phyloP scores from a whole-genome alignment of 805 yeast genomes.

The Candida schatavii region DNA sequence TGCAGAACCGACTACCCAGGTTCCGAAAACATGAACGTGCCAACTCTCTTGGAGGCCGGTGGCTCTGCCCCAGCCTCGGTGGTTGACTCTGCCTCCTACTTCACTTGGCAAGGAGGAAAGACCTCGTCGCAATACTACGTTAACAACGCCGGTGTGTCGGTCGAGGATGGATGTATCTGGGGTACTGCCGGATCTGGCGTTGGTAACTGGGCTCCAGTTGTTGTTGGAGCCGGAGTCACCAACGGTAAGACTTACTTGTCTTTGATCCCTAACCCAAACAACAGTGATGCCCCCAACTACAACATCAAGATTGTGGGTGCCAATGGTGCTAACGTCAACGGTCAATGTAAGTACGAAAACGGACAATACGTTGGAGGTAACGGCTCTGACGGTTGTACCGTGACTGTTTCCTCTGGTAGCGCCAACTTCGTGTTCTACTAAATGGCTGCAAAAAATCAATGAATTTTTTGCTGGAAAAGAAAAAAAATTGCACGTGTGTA shows the following conservation, averaged over 20 bases:
- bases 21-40: constrained; percentile 96
- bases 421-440: constrained; percentile 74
- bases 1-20: constrained; percentile 99
- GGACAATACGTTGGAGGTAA: constrained; percentile 65
- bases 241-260: constrained; percentile 73
- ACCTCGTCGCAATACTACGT: constrained; percentile 98
- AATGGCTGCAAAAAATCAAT: not conserved
- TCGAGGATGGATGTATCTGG: constrained; percentile 94
- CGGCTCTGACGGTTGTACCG: constrained; percentile 87
- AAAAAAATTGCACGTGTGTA: no score
- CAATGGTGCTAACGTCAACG: constrained; percentile 49
- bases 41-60: constrained; percentile 79
- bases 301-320: constrained; percentile 68
- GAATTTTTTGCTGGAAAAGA: not conserved
- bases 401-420: constrained; percentile 77
- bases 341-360: constrained; percentile 76
- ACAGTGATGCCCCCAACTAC: constrained; percentile 56
- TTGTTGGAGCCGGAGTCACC: constrained; percentile 87
- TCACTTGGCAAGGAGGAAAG: constrained; percentile 71
- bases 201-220: constrained; percentile 99
- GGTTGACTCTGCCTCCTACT: constrained; percentile 76
- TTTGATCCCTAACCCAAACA: constrained; percentile 94
- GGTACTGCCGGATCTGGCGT: constrained; percentile 72
- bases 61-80: constrained; percentile 64
- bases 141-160: constrained; percentile 90